Evolutionary conservation across 257 asterid species (phyloP).

Genomic region (Gardenia jasminoides): DNA sequence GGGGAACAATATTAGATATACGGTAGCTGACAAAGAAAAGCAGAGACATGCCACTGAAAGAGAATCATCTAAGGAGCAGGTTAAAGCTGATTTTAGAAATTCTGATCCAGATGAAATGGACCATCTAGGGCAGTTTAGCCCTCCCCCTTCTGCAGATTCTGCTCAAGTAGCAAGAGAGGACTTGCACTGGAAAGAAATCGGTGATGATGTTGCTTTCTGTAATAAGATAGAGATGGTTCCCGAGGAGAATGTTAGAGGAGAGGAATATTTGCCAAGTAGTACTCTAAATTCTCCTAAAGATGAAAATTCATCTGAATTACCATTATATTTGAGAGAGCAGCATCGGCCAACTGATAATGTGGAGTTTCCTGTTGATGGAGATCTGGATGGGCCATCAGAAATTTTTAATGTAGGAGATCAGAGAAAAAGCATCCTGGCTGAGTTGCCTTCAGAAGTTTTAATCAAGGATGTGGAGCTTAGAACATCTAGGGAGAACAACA

Average conservation of each 20-base stretch:
- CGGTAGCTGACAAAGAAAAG: constrained; percentile 11
- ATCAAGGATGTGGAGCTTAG: constrained; percentile 7
- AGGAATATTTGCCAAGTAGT: constrained; percentile 4
- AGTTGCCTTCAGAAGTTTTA: neutral
- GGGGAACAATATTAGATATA: constrained; percentile 10
- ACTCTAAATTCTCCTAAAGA: constrained; percentile 14
- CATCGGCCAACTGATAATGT: constrained; percentile 15
- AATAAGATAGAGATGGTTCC: constrained; percentile 14
- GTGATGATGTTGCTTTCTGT: neutral
- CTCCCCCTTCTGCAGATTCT: constrained; percentile 14
- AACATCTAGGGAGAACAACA: neutral
- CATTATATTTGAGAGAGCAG: constrained; percentile 8
- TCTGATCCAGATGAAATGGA: constrained; percentile 16
- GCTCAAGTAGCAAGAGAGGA: constrained; percentile 20
- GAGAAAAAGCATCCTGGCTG: neutral
- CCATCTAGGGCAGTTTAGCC: constrained; percentile 6
- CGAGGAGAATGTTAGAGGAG: constrained; percentile 26
- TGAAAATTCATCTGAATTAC: constrained; percentile 10
- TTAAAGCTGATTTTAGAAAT: constrained; percentile 7
- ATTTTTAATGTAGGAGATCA: neutral
- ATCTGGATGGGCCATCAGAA: neutral
- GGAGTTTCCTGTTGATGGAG: constrained; percentile 14
- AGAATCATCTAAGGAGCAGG: constrained; percentile 24
- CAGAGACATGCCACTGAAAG: constrained; percentile 16
- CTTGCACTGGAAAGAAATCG: constrained; percentile 22